Evolutionary conservation across 2,329 filamentous ascomycete genomes (phyloP).

Genomic region (Fusarium torulosum): DNA sequence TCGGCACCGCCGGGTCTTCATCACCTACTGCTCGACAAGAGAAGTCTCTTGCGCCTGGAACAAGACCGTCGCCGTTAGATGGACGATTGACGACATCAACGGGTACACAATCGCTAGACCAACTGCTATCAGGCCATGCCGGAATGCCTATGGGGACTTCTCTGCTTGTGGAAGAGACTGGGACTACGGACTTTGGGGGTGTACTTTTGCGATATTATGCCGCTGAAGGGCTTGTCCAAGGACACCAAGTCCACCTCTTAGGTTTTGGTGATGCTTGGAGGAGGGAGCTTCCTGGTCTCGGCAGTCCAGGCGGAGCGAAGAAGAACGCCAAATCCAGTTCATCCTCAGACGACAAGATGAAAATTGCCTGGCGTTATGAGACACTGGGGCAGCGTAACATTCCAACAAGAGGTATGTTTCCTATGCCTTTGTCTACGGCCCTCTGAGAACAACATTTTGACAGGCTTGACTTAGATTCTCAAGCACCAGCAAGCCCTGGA

Average conservation of each 20-base stretch:
- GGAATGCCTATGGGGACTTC: conserved; percentile 86
- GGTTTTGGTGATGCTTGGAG: conserved; percentile 85
- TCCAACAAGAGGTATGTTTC: conserved; percentile 70
- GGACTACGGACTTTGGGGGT: conserved; percentile 93
- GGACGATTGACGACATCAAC: conserved; percentile 92
- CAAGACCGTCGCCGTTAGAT: conserved; percentile 89
- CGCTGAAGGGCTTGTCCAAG: conserved; percentile 91
- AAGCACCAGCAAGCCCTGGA: conserved; percentile 37
- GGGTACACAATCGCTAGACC: conserved; percentile 86
- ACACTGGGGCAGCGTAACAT: conserved; percentile 77
- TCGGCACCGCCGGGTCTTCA: conserved; percentile 52
- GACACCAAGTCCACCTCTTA: conserved; percentile 87
- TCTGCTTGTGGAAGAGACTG: conserved; percentile 85
- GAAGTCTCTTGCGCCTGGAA: conserved; percentile 59
- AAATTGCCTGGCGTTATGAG: conserved; percentile 99
- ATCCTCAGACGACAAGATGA: conserved; percentile 81
- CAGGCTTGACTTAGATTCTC: conserved; percentile 31
- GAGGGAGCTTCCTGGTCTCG: conserved; percentile 82
- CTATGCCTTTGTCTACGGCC: not conserved
- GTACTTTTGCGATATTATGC: conserved; percentile 89
- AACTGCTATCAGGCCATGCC: conserved; percentile 85
- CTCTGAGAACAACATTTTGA: conserved; percentile 3
- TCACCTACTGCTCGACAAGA: conserved; percentile 48
- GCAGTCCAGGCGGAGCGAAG: conserved; percentile 57
- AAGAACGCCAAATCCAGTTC: conserved; percentile 56